A percentile compares a stretch with the other conserved stretches of the same genome.
These are phyloP conservation scores for Alternaria ventricosa DNA, from an alignment of 2,329 filamentous ascomycete genomes.

Conservation along the genomic window DNA sequence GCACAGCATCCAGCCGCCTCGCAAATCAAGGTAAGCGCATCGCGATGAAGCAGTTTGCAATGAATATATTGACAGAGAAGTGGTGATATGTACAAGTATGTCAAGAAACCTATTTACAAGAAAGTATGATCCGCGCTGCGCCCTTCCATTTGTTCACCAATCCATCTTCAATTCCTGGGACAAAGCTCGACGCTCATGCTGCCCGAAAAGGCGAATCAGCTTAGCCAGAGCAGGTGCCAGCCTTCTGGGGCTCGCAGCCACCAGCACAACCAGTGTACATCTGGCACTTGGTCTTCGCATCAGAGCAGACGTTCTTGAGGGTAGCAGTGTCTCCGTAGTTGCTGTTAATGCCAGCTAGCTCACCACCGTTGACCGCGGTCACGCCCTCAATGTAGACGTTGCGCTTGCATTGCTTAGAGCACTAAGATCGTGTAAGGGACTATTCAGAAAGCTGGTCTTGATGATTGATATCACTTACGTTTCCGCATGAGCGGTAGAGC, in stretches of 20 bases:
- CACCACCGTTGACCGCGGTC: conserved; percentile 49
- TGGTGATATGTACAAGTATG: conserved; percentile 1
- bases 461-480: conserved; percentile 19
- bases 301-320: conserved; percentile 37
- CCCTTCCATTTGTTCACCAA: not conserved
- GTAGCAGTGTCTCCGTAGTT: conserved; percentile 58
- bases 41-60: not conserved
- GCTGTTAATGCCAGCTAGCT: conserved; percentile 56
- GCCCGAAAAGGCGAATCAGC: not conserved
- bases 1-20: not conserved
- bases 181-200: not conserved
- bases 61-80: not conserved
- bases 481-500: conserved; percentile 56
- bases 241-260: conserved; percentile 36
- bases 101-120: not conserved
- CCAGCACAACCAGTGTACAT: conserved; percentile 39
- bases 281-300: conserved; percentile 30
- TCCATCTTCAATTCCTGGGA: not conserved
- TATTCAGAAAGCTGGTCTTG: not conserved
- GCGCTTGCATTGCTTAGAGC: conserved; percentile 53
- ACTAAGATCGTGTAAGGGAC: conserved; percentile 18
- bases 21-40: not conserved
- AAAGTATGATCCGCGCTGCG: not conserved
- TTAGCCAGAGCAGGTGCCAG: conserved; percentile 32
- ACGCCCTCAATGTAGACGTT: conserved; percentile 54